These are phyloP conservation scores for Daedaleopsis nitida DNA, from an alignment of 768 basidiomycete genomes.

Conservation along the genomic window DNA sequence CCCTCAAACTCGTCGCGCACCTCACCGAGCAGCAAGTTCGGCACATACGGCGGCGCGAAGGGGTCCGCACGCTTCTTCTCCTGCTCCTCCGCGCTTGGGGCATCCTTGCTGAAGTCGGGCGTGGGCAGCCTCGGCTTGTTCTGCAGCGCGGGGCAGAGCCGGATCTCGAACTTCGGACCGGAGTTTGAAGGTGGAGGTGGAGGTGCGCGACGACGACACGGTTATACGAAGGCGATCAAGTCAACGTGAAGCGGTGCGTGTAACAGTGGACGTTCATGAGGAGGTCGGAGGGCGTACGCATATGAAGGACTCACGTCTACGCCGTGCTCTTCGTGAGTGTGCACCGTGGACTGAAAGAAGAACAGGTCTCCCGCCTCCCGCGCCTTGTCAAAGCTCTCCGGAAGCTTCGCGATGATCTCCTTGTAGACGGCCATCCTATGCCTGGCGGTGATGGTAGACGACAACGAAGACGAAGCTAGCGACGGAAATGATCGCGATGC, in stretches of 20 bases:
- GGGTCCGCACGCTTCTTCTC: conserved; percentile 52
- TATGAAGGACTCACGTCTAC: conserved; percentile 54
- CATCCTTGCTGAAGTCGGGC: conserved; percentile 38
- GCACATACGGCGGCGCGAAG: conserved; percentile 85
- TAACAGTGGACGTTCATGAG: not conserved
- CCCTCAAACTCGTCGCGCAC: conserved; percentile 61
- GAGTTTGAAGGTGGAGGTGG: not conserved
- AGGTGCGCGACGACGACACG: not conserved
- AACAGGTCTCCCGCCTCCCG: conserved; percentile 64
- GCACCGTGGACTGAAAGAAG: conserved; percentile 76
- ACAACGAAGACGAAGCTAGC: not conserved
- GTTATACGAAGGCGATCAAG: not conserved
- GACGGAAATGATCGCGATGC: too few relatives aligned
- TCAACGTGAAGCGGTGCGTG: not conserved
- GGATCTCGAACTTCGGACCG: conserved; percentile 75
- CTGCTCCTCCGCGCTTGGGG: conserved; percentile 29
- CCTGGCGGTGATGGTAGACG: not conserved
- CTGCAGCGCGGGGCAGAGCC: conserved; percentile 82
- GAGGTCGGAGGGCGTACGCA: not conserved
- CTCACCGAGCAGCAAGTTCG: conserved; percentile 75
- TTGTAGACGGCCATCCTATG: conserved; percentile 5
- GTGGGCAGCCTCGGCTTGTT: conserved; percentile 66
- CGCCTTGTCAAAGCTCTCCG: conserved; percentile 59
- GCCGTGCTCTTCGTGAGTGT: conserved; percentile 59
- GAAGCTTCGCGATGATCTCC: conserved; percentile 58